Conservation (phyloP, 1,139 yeast species). For the Candida anutae region DNA sequence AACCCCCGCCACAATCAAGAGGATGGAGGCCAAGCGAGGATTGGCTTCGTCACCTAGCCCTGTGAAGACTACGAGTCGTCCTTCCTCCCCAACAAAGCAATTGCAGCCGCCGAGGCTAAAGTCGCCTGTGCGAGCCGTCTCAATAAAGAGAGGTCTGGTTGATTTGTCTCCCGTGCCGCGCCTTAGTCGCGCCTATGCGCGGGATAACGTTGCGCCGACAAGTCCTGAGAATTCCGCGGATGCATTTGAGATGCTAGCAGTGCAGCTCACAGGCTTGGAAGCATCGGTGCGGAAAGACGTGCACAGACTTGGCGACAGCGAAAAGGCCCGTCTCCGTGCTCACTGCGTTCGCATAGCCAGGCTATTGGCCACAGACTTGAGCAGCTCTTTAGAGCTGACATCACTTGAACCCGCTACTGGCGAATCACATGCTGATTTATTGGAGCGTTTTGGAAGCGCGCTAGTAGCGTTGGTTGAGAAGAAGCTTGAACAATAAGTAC, state of each 20-base stretch:
- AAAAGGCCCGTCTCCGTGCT: neutral
- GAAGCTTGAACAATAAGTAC: no score
- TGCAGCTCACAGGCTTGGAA: neutral
- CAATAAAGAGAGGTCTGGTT: slow-evolving; percentile 1
- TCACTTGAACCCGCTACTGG: neutral
- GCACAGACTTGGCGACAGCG: neutral
- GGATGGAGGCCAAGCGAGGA: slow-evolving; percentile 19
- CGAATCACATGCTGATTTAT: slow-evolving; percentile 8
- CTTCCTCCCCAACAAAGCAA: neutral
- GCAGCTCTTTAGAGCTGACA: neutral
- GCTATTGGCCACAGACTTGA: neutral
- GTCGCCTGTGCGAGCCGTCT: slow-evolving; percentile 1
- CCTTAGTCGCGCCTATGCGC: neutral
- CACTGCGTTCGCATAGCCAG: no score
- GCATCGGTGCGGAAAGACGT: neutral
- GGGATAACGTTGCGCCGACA: neutral
- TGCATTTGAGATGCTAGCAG: neutral
- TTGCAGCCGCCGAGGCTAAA: slow-evolving; percentile 1
- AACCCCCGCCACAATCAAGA: slow-evolving; percentile 23
- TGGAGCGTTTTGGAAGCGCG: slow-evolving; percentile 27
- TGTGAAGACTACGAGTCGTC: slow-evolving; percentile 2
- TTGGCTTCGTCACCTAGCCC: neutral
- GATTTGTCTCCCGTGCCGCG: slow-evolving; percentile 1
- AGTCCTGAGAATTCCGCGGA: neutral
- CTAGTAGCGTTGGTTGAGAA: slow-evolving; percentile 17